Evolutionary conservation across 768 basidiomycete genomes (phyloP).

Genomic region (Mycena galopus): DNA sequence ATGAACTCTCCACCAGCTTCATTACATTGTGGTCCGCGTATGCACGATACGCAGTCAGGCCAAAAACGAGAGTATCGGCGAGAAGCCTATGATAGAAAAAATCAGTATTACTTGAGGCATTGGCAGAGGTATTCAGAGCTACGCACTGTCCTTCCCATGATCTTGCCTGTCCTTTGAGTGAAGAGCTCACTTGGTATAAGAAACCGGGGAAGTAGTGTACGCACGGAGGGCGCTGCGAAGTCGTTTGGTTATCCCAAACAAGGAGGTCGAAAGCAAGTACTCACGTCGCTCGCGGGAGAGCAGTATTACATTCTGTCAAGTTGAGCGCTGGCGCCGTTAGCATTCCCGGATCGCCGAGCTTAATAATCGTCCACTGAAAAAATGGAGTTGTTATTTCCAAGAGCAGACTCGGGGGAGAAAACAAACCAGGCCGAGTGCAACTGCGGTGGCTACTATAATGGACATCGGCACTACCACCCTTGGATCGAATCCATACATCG

Average conservation of each 20-base stretch:
- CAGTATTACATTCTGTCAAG: constrained; percentile 1
- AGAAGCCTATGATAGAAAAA: background rate
- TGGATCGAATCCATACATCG: constrained; percentile 1
- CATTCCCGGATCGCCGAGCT: background rate
- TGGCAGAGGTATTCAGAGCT: background rate
- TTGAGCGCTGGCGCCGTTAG: constrained; percentile 4
- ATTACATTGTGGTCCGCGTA: background rate
- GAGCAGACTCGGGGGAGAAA: background rate
- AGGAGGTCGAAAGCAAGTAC: background rate
- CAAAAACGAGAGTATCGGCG: background rate
- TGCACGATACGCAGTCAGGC: constrained; percentile 2
- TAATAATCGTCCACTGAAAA: constrained; percentile 1
- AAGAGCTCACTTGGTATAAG: constrained; percentile 2
- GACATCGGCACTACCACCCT: constrained; percentile 1
- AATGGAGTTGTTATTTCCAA: background rate
- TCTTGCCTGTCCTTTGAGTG: background rate
- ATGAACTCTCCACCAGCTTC: constrained; percentile 4
- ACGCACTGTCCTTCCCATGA: constrained; percentile 4
- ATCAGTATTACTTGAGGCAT: constrained; percentile 2
- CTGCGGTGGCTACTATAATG: background rate
- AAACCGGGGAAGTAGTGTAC: background rate
- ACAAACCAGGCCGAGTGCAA: constrained; percentile 3
- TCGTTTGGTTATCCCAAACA: background rate
- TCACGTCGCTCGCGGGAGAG: constrained; percentile 4
- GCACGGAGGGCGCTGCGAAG: constrained; percentile 3